Conservation (phyloP, 2,329 filamentous ascomycete species). For the Hypoxylon sp. region DNA sequence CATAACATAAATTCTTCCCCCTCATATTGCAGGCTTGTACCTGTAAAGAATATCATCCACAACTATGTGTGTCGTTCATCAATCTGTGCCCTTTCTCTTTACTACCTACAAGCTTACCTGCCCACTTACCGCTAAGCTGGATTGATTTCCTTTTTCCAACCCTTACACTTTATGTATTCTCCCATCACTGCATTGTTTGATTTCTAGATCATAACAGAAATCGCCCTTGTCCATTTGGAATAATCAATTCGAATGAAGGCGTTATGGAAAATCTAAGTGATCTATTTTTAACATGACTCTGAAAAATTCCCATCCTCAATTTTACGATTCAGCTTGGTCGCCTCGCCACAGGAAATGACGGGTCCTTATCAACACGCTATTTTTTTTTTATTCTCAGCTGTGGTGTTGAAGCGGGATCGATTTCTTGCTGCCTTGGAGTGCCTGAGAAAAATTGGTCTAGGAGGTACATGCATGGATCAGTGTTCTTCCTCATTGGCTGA, state of each 20-base stretch:
- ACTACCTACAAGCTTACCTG: constrained; percentile 5
- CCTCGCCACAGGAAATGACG: constrained; percentile 27
- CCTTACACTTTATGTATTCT: constrained; percentile 21
- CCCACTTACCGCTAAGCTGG: constrained; percentile 21
- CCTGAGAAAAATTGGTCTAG: constrained; percentile 31
- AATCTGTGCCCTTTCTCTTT: constrained; percentile 30
- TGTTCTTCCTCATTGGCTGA: constrained; percentile 33
- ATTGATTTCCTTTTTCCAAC: constrained; percentile 23
- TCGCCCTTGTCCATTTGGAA: constrained; percentile 15
- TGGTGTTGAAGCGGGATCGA: constrained; percentile 37
- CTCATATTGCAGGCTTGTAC: constrained; percentile 45
- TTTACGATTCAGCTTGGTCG: constrained; percentile 22
- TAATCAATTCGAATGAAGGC: constrained; percentile 9
- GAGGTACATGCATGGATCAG: constrained; percentile 29
- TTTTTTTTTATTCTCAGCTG: constrained; percentile 27
- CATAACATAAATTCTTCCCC: constrained; percentile 43
- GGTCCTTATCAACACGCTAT: constrained; percentile 17
- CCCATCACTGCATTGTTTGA: constrained; percentile 18
- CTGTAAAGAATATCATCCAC: constrained; percentile 39
- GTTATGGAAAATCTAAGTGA: neutral
- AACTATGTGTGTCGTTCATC: constrained; percentile 29
- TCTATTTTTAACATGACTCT: constrained; percentile 17
- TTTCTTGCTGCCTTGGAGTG: constrained; percentile 30
- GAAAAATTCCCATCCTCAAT: constrained; percentile 7
- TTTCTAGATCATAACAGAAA: constrained; percentile 16